A percentile compares a stretch with the other conserved stretches of the same genome.
These are phyloP conservation scores for Neurospora sp. DNA, from an alignment of 495 filamentous ascomycete genomes.

Conservation along the genomic window DNA sequence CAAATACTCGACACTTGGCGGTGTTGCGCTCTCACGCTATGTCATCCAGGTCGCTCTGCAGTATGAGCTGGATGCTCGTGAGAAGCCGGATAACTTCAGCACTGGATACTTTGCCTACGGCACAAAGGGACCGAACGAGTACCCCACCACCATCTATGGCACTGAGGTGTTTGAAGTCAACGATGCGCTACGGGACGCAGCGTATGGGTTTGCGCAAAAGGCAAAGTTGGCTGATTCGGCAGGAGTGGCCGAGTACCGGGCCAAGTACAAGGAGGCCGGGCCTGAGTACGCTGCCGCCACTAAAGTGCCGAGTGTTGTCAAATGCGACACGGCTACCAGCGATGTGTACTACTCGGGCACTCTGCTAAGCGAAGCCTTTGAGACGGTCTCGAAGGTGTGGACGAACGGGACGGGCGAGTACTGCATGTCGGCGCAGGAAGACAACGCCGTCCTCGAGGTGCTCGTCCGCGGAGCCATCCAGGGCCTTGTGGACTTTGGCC, in stretches of 20 bases:
- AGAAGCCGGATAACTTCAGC: constrained; percentile 53
- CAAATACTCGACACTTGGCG: constrained; percentile 48
- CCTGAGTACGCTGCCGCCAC: constrained; percentile 41
- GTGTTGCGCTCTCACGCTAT: constrained; percentile 57
- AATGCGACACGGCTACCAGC: constrained; percentile 59
- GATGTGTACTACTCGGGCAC: constrained; percentile 64
- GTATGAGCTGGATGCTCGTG: constrained; percentile 63
- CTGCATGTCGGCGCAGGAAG: constrained; percentile 65
- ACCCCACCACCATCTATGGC: constrained; percentile 57
- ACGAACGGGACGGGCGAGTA: constrained; percentile 62
- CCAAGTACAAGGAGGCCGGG: constrained; percentile 38
- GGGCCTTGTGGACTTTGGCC: constrained; percentile 52
- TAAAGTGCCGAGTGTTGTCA: constrained; percentile 44
- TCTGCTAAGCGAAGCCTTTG: constrained; percentile 51
- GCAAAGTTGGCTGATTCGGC: constrained; percentile 48
- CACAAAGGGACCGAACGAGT: constrained; percentile 40
- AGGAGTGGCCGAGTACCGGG: constrained; percentile 46
- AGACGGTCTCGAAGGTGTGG: constrained; percentile 51
- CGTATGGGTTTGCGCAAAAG: constrained; percentile 43
- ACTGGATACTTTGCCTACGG: constrained; percentile 62
- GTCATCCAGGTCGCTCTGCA: constrained; percentile 64
- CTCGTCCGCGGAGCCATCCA: constrained; percentile 47
- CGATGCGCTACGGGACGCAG: constrained; percentile 45
- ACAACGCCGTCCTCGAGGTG: constrained; percentile 61
- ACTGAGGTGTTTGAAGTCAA: constrained; percentile 73